phyloP scores from a whole-genome alignment of 768 basidiomycete species.

The Cytidiella melzeri region DNA sequence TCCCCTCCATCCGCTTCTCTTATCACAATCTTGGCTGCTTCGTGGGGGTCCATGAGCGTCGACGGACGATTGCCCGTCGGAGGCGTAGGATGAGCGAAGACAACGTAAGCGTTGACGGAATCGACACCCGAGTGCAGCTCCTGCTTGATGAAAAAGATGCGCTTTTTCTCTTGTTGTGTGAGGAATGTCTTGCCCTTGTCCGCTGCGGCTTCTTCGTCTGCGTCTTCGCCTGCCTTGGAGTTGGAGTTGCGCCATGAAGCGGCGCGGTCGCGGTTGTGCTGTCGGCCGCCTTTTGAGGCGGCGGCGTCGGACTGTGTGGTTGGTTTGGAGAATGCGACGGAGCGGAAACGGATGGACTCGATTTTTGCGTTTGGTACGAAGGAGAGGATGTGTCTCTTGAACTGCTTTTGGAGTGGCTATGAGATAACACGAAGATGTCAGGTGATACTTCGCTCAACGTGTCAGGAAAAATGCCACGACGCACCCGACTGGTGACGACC shows the following conservation, averaged over 20 bases:
- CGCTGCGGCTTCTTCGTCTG: constrained; percentile 36
- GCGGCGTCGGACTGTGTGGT: constrained; percentile 52
- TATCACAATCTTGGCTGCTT: constrained; percentile 57
- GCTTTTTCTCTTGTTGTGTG: constrained; percentile 83
- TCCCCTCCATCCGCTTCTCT: constrained; percentile 57
- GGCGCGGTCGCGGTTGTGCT: constrained; percentile 53
- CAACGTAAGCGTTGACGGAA: constrained; percentile 82
- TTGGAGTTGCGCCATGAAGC: constrained; percentile 46
- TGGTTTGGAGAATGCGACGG: constrained; percentile 83
- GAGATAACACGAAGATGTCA: constrained; percentile 2
- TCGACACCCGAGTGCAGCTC: constrained; percentile 79
- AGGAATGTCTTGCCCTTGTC: constrained; percentile 60
- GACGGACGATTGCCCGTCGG: constrained; percentile 15
- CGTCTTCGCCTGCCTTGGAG: constrained; percentile 27
- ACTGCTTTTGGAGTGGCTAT: constrained; percentile 68
- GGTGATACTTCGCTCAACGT: background rate
- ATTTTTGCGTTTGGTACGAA: constrained; percentile 73
- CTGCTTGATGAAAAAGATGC: constrained; percentile 88
- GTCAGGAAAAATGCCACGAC: constrained; percentile 19
- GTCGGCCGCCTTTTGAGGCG: constrained; percentile 28
- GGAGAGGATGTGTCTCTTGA: constrained; percentile 71
- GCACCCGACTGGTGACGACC: constrained; percentile 70
- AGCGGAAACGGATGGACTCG: constrained; percentile 91
- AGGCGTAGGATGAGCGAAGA: constrained; percentile 73
- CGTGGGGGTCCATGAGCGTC: constrained; percentile 54